These are phyloP conservation scores for Pleurotus tuoliensis DNA, from an alignment of 768 basidiomycete species.

Conservation along the genomic window DNA sequence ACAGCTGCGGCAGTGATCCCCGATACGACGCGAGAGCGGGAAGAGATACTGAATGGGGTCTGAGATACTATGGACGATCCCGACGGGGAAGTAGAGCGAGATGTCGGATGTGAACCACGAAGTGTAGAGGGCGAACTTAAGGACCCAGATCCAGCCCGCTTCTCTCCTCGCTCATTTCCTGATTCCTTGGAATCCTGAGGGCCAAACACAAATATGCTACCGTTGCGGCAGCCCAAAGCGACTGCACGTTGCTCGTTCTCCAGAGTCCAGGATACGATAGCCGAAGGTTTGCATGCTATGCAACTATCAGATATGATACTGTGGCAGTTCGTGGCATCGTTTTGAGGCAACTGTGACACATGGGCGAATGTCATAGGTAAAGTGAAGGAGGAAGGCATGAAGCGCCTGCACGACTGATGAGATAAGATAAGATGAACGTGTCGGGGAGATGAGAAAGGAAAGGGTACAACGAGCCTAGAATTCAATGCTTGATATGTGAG, in stretches of 20 bases:
- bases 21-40: slow-evolving; percentile 65
- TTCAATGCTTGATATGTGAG: too few species aligned
- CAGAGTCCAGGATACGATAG: background rate
- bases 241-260: slow-evolving; percentile 7
- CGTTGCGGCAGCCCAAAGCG: slow-evolving; percentile 40
- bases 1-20: slow-evolving; percentile 65
- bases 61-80: slow-evolving; percentile 29
- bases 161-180: slow-evolving; percentile 13
- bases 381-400: background rate
- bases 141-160: slow-evolving; percentile 6
- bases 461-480: too few species aligned
- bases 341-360: background rate
- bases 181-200: slow-evolving; percentile 11
- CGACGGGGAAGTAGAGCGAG: slow-evolving; percentile 36
- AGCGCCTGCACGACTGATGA: too few species aligned
- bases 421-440: too few species aligned
- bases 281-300: background rate
- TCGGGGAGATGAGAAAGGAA: too few species aligned
- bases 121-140: slow-evolving; percentile 16
- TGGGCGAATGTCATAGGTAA: background rate
- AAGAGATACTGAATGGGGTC: slow-evolving; percentile 48
- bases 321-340: background rate
- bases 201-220: slow-evolving; percentile 39
- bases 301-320: background rate
- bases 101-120: slow-evolving; percentile 22